A percentile compares a stretch with the other conserved stretches of the same genome.
Conservation (phyloP, 2,329 filamentous ascomycete species). For the Orbilia javanica region DNA sequence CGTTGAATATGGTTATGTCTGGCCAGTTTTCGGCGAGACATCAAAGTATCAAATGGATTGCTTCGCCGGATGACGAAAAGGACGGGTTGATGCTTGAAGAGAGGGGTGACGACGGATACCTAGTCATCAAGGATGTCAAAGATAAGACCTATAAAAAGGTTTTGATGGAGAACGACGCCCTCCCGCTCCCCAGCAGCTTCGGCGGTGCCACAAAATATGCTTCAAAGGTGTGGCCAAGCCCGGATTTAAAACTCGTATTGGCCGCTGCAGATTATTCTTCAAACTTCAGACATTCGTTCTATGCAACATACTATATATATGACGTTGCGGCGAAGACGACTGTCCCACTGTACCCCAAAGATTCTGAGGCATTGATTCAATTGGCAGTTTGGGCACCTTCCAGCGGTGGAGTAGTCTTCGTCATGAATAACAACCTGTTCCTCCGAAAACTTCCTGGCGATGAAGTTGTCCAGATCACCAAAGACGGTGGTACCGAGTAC, state of each 20-base stretch:
- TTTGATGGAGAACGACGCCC: slow-evolving; percentile 78
- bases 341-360: slow-evolving; percentile 79
- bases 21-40: slow-evolving; percentile 75
- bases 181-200: slow-evolving; percentile 69
- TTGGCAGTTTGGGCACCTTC: slow-evolving; percentile 89
- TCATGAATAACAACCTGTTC: slow-evolving; percentile 89
- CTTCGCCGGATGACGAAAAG: slow-evolving; percentile 76
- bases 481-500: slow-evolving; percentile 85
- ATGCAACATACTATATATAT: slow-evolving; percentile 88
- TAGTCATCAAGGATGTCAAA: slow-evolving; percentile 88
- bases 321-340: slow-evolving; percentile 84
- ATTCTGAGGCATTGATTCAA: slow-evolving; percentile 77
- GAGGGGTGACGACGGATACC: slow-evolving; percentile 72
- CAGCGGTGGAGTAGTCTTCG: slow-evolving; percentile 89
- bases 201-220: slow-evolving; percentile 71
- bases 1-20: slow-evolving; percentile 76
- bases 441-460: slow-evolving; percentile 76
- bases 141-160: slow-evolving; percentile 71
- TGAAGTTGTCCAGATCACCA: slow-evolving; percentile 79
- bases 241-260: slow-evolving; percentile 86
- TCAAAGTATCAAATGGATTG: slow-evolving; percentile 81
- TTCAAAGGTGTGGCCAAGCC: slow-evolving; percentile 78
- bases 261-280: slow-evolving; percentile 77
- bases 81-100: slow-evolving; percentile 88
- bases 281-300: slow-evolving; percentile 92